Base-by-base conservation (phyloP, 257 asterid genomes). In the Primulina eburnea region DNA sequence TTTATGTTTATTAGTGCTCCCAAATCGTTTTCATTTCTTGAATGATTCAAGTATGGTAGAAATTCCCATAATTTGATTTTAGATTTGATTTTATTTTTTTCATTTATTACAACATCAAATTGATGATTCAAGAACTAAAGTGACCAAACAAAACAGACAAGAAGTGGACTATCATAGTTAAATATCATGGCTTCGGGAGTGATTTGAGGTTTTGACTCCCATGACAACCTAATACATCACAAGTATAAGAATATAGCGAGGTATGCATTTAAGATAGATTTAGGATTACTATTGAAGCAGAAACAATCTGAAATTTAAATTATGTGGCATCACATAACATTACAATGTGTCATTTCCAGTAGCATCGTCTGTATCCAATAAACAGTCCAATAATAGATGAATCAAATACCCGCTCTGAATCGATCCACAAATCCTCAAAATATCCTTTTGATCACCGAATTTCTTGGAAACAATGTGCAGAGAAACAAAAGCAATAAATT, bases 281-380 rank as follows among this genome's bases (percentile, higher is more conserved):
- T 12, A 12, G 18, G 6, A 47, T 47, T 47, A 47, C 55, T 47
- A 14, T 12, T 47, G 18, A 12, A 47, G 55, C 55, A 47, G 5
- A 47, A 47, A 14, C 55, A 47, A 14, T 14, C n/a, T 47, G 55
- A 47, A 12, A 47, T 47, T 47, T 47, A 47, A 47, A 40, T 40
- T 47, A 47, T 14, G 14, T 47, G 12, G 55, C 55, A 73, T 77
- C 72, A 69, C 70, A 73, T 77, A 68, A 69, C 67, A 78, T 50
- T 55, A 68, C 16, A 43, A 62, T 34, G 61, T 57, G 47, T 57
- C 67, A 32, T 29, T 58, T 56, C 56, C 26, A n/a, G 21, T 4
- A 37, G 53, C 24, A 72, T 20, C 29, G 52, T 64, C 26, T 17
- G 57, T 29, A 20, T 14, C 8, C 14, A 35, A 55, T 26, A 53